These are phyloP conservation scores for Botrytis pseudocinerea DNA, from an alignment of 2,329 filamentous ascomycete genomes.

Conservation along the genomic window DNA sequence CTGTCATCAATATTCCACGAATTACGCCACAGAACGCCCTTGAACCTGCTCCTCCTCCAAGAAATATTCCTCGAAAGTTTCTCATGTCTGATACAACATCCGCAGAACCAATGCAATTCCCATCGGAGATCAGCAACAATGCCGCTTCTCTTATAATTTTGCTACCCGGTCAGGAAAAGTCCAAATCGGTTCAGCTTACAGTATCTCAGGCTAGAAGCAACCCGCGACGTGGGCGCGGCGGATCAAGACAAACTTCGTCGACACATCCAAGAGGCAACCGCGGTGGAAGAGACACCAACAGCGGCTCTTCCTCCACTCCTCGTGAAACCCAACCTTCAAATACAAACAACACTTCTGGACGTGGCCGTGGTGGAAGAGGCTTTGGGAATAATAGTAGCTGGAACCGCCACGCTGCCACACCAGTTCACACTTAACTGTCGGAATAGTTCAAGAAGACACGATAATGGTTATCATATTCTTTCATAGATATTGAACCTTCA, in stretches of 20 bases:
- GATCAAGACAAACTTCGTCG: conserved; percentile 34
- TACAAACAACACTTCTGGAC: conserved; percentile 29
- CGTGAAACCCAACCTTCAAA: conserved; percentile 33
- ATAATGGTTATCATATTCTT: conserved; percentile 17
- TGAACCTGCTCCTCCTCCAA: conserved; percentile 57
- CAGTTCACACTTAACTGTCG: conserved; percentile 37
- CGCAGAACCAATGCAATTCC: conserved; percentile 47
- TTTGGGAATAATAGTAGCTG: conserved; percentile 31
- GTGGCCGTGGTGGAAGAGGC: conserved; percentile 36
- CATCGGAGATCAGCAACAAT: conserved; percentile 43
- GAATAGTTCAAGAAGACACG: conserved; percentile 11
- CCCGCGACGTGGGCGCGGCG: conserved; percentile 37
- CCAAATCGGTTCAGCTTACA: conserved; percentile 45
- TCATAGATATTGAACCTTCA: conserved; percentile 26
- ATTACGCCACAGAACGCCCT: conserved; percentile 63
- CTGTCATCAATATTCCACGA: conserved; percentile 66
- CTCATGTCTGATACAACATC: conserved; percentile 49
- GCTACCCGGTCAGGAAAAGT: conserved; percentile 48
- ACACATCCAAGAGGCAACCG: conserved; percentile 37
- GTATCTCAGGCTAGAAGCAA: conserved; percentile 40
- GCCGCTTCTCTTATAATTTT: conserved; percentile 46
- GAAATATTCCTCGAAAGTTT: conserved; percentile 55
- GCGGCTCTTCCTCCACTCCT: conserved; percentile 33
- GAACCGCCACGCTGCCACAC: conserved; percentile 36
- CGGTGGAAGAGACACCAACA: conserved; percentile 35